Evolutionary conservation across 192 early-diverging fungal species (phyloP).

Genomic region (Phycomyces nitens): DNA sequence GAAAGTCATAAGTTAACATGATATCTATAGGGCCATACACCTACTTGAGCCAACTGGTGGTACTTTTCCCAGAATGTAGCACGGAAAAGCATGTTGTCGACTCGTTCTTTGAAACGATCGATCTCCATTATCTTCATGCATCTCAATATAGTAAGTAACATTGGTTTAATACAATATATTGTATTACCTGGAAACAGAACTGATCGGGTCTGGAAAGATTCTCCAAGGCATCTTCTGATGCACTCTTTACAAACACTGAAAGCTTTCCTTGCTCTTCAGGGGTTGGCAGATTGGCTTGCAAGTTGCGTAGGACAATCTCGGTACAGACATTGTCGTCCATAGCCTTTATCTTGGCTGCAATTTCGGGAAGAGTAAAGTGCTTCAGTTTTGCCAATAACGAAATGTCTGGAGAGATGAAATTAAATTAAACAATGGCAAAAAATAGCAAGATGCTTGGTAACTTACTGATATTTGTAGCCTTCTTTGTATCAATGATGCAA

Average conservation of each 20-base stretch:
- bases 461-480: constrained; percentile 61
- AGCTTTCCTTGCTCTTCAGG: constrained; percentile 74
- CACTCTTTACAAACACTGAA: constrained; percentile 63
- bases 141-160: not conserved
- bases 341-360: constrained; percentile 57
- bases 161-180: not conserved
- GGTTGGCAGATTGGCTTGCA: constrained; percentile 68
- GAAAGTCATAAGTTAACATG: not conserved
- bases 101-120: constrained; percentile 70
- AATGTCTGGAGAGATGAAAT: constrained; percentile 24
- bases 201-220: constrained; percentile 64
- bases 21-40: not conserved
- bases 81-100: constrained; percentile 66
- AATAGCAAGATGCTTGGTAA: not conserved
- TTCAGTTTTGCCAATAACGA: constrained; percentile 51
- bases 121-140: constrained; percentile 60
- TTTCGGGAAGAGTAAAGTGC: constrained; percentile 63
- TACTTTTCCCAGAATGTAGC: constrained; percentile 64
- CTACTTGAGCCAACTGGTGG: constrained; percentile 57
- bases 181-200: constrained; percentile 62
- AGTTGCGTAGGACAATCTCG: constrained; percentile 61
- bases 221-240: constrained; percentile 56
- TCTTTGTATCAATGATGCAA: constrained; percentile 67
- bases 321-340: constrained; percentile 64
- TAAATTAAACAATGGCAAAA: not conserved